Evolutionary conservation across 83 land plant species (phyloP).

Genomic region (Thuja plicata): DNA sequence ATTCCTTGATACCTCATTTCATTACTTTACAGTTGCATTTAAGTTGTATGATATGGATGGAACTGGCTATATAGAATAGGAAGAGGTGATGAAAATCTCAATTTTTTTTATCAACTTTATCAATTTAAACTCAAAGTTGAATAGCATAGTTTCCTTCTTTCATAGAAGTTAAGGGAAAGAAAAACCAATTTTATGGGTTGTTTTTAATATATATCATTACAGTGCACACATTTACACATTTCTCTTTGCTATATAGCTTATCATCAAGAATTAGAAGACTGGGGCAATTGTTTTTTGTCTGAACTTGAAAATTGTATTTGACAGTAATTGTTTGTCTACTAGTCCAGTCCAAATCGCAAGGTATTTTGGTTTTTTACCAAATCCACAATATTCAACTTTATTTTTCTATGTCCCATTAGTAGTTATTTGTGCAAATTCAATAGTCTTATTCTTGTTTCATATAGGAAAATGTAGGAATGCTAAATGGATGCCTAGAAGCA

Average conservation of each 20-base stretch:
- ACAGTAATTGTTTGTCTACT: background rate
- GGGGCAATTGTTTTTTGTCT: background rate
- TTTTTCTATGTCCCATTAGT: background rate
- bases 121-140: too few relatives aligned
- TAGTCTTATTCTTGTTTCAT: too few relatives aligned
- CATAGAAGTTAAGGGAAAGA: background rate
- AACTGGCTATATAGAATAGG: conserved; percentile 86
- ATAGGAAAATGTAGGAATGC: background rate
- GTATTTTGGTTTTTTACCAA: background rate
- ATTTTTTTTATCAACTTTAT: too few relatives aligned
- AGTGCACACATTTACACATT: background rate
- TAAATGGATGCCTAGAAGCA: background rate
- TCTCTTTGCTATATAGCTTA: background rate
- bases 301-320: background rate
- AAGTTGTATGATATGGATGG: conserved; percentile 83
- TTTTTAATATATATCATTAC: background rate
- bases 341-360: background rate
- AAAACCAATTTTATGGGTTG: background rate
- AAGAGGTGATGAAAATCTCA: too few relatives aligned
- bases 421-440: too few relatives aligned
- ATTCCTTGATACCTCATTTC: background rate
- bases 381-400: background rate
- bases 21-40: conserved; percentile 70
- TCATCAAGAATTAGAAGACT: too few relatives aligned
- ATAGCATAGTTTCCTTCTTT: too few relatives aligned